Conservation (phyloP, 2,329 filamentous ascomycete genomes). For the Rhinocladiella mackenziei region DNA sequence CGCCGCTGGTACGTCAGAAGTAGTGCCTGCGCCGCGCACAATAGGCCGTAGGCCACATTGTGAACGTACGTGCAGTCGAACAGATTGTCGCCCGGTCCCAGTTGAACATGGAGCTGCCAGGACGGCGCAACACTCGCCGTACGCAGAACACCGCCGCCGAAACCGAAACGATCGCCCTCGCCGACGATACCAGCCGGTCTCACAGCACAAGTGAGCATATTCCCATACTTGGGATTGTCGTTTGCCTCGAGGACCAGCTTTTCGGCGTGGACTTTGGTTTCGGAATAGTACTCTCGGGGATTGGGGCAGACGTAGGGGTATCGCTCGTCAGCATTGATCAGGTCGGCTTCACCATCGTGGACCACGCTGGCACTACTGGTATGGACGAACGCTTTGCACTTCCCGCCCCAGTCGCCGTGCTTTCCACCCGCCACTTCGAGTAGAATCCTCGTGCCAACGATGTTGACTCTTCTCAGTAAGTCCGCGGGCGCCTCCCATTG, state of each 20-base stretch:
- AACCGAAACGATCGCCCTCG: constrained; percentile 70
- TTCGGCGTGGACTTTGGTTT: constrained; percentile 86
- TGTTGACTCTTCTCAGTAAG: constrained; percentile 76
- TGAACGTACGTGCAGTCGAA: constrained; percentile 68
- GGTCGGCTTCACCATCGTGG: constrained; percentile 72
- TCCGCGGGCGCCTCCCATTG: constrained; percentile 51
- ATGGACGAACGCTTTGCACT: constrained; percentile 73
- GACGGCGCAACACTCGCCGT: constrained; percentile 57
- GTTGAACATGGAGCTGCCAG: constrained; percentile 69
- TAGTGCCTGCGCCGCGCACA: constrained; percentile 72
- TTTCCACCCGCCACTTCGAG: constrained; percentile 64
- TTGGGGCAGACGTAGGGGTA: constrained; percentile 72
- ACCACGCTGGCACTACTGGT: constrained; percentile 86
- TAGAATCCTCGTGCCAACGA: constrained; percentile 76
- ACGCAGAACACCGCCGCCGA: constrained; percentile 68
- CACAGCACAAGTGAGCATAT: constrained; percentile 72
- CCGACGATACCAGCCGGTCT: constrained; percentile 88
- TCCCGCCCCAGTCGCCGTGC: constrained; percentile 57
- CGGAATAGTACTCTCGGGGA: constrained; percentile 75
- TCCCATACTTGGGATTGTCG: constrained; percentile 57
- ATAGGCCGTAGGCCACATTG: constrained; percentile 72
- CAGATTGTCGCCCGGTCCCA: constrained; percentile 69
- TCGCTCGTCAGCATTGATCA: constrained; percentile 79
- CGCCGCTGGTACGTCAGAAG: constrained; percentile 52
- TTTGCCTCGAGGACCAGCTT: constrained; percentile 66